Base-by-base conservation (phyloP, 2,329 filamentous ascomycete genomes). In the Cladosporium oxysporum region DNA sequence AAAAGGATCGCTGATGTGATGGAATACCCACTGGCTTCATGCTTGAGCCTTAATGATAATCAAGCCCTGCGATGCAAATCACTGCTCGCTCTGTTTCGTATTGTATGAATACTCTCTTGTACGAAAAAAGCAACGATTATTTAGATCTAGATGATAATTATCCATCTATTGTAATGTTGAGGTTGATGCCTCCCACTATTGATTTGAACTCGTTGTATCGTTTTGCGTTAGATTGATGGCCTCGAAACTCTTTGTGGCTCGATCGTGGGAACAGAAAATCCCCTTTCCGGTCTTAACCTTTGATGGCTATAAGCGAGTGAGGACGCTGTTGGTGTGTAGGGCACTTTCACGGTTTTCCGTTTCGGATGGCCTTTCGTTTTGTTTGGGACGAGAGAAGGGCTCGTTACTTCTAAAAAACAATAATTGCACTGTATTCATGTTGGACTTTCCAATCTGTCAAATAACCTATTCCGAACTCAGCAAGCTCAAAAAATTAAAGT, bases 11-110 rank as follows among this genome's bases (percentile, higher is more conserved):
- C 8, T 11, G 8, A 35, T 29, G 3, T n/a, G 12, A 33, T 28
- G 12, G 14, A 50, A 6, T 26, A 10, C 16, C 37, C 2, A 3
- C 10, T 47, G 47, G 28, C 29, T 37, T 61, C 7, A 14, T n/a
- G n/a, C 41, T 50, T 50, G 29, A 35, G 58, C 28, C n/a, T 1
- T 35, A 11, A 14, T 11, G 12, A 21, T 1, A 18, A 41, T 62
- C 21, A 18, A 62, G 44, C 10, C 28, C 3, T 8, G 58, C 21
- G 59, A 62, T 21, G 11, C 57, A 31, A 7, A 3, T 11, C 14
- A 52, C 10, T 37, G 57, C 57, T 41, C 59, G 59, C 59, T 33
- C 49, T 31, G 47, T 62, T 62, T 62, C 60, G 60, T 62, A 62
- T 55, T 55, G 47, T 62, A 44, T 55, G 31, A 62, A 16, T 53